These are phyloP conservation scores for Lotmaria passim DNA, from an alignment of 208 protist genomes.

Conservation along the genomic window DNA sequence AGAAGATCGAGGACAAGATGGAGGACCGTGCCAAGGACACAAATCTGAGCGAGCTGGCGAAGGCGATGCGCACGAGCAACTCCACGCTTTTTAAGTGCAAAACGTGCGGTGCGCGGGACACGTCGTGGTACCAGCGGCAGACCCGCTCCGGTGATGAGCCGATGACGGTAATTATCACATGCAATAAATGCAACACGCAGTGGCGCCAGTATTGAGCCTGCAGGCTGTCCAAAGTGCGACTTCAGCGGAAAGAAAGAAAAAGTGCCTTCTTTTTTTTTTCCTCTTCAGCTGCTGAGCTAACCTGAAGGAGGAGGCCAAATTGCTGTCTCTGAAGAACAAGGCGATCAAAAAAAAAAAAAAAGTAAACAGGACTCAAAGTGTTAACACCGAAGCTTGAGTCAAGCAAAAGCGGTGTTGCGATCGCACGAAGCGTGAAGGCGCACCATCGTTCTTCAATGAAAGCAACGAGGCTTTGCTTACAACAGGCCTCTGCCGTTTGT, in stretches of 20 bases:
- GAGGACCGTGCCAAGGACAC: constrained; percentile 79
- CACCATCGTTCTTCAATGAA: too few species aligned
- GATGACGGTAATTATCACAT: constrained; percentile 97
- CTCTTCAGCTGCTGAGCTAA: too few species aligned
- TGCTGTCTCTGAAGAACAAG: too few species aligned
- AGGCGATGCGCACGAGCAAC: constrained; percentile 60
- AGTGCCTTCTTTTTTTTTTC: too few species aligned
- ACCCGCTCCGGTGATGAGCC: constrained; percentile 98
- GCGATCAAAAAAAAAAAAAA: background rate
- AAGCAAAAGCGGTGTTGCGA: too few species aligned
- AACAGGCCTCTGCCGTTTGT: too few species aligned
- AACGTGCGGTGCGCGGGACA: constrained; percentile 83
- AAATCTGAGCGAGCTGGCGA: constrained; percentile 78
- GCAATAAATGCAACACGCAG: constrained; percentile 88
- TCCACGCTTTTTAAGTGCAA: constrained; percentile 89
- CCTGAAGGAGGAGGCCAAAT: too few species aligned
- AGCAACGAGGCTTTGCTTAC: too few species aligned
- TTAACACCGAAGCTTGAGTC: too few species aligned
- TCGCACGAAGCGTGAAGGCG: too few species aligned
- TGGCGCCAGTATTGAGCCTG: constrained; percentile 67
- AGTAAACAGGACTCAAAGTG: too few species aligned
- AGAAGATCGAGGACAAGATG: constrained; percentile 66
- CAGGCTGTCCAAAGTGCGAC: background rate
- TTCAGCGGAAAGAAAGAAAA: background rate
- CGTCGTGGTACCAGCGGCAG: constrained; percentile 95